phyloP scores from a whole-genome alignment of 2,329 filamentous ascomycete genomes.

The Diplodia scrobiculata region DNA sequence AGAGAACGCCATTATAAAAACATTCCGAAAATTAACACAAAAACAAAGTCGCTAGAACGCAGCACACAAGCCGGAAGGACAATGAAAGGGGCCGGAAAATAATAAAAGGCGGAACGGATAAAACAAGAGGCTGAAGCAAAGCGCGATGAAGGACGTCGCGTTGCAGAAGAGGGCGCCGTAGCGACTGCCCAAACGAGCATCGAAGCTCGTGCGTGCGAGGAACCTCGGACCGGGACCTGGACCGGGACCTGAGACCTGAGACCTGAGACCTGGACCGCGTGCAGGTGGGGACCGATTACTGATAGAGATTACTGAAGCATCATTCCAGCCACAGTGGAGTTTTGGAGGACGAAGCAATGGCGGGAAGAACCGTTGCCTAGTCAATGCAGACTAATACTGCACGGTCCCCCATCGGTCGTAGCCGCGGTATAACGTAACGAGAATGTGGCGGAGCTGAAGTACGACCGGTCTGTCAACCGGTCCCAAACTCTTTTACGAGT shows the following conservation, averaged over 20 bases:
- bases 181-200: slow-evolving; percentile 11
- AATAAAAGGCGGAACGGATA: neutral
- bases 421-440: slow-evolving; percentile 26
- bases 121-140: neutral
- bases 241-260: neutral
- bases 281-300: slow-evolving; percentile 6
- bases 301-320: slow-evolving; percentile 13
- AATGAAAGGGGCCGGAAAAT: neutral
- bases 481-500: slow-evolving; percentile 46
- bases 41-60: slow-evolving; percentile 27
- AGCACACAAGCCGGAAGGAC: slow-evolving; percentile 21
- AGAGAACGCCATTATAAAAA: slow-evolving; percentile 20
- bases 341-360: neutral
- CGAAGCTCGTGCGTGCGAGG: neutral
- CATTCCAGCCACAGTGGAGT: slow-evolving; percentile 24
- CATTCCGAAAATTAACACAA: neutral
- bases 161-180: neutral
- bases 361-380: slow-evolving; percentile 27
- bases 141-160: neutral
- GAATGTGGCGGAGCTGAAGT: slow-evolving; percentile 5
- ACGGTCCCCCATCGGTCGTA: slow-evolving; percentile 12
- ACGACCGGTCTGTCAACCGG: slow-evolving; percentile 15
- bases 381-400: slow-evolving; percentile 12
- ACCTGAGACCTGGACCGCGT: neutral
- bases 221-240: slow-evolving; percentile 4